Percentiles rank a stretch among this genome's conserved stretches.
Conservation (phyloP, 768 basidiomycete genomes). For the Agaricus blazei region DNA sequence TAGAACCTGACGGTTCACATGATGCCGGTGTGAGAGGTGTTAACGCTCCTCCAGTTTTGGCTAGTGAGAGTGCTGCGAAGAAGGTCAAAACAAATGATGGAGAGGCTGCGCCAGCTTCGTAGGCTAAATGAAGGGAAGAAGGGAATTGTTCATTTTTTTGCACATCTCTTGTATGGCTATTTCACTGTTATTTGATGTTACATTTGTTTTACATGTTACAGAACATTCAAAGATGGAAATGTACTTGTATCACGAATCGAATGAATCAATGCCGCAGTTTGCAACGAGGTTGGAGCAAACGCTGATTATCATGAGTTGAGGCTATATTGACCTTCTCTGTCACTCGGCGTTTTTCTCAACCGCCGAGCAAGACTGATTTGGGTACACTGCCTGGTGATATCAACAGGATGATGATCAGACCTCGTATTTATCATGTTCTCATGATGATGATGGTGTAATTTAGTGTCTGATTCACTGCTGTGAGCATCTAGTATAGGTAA, state of each 20-base stretch:
- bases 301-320: not conserved
- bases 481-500: no score
- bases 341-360: no score
- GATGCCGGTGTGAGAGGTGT: slow-evolving; percentile 62
- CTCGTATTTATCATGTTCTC: no score
- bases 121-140: not conserved
- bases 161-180: not conserved
- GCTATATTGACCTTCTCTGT: not conserved
- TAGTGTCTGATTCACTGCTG: no score
- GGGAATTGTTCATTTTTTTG: not conserved
- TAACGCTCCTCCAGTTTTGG: slow-evolving; percentile 47
- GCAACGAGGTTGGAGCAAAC: no score
- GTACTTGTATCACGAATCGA: slow-evolving; percentile 4
- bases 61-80: slow-evolving; percentile 25
- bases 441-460: no score
- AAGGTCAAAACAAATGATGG: slow-evolving; percentile 39
- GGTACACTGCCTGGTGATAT: no score
- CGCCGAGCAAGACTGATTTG: no score
- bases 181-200: not conserved
- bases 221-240: not conserved
- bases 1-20: slow-evolving; percentile 76
- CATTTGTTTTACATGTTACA: not conserved
- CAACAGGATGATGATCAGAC: no score
- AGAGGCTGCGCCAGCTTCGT: slow-evolving; percentile 10
- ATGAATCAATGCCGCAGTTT: not conserved